Evolutionary conservation across 2,329 filamentous ascomycete species (phyloP), one percentile per base, ranked within the genome.

Genomic region (Tolypocladium album): DNA sequence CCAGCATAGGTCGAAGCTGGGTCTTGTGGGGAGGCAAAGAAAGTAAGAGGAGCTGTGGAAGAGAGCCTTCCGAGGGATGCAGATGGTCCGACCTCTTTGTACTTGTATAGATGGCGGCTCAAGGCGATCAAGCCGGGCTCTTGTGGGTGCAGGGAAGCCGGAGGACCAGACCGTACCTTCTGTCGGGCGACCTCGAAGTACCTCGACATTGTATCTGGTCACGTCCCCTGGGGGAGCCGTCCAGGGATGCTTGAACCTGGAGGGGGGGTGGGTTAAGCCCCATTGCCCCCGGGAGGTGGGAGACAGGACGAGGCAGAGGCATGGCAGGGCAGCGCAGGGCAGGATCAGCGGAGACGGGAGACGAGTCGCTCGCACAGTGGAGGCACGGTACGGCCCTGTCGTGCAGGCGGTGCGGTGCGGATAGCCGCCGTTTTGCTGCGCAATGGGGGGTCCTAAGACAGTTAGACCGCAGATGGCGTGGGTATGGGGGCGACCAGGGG

Each of bases 331-430:
- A 45, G n/a, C n/a, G 42, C 42, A 47, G n/a, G 45, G 45, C 45
- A 50, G 45, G 24, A 27, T 45, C 45, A 31, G 45, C 24, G 24
- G 24, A 50, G 24, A 52, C 47, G 47, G 47, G 47, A 52, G 47
- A 31, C 47, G 47, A 27, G n/a, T 52, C 47, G 24, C 47, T 52
- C 47, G 47, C 47, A 52, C 47, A 52, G 47, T 52, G 20, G 27
- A 17, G 3, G 27, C 47, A 52, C 47, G 47, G 47, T 52, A 52
- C 47, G 64, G 60, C 67, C 61, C 65, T 71, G 64, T 69, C 63
- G 63, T 68, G 68, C 69, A 69, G 70, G 64, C 64, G 64, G 62
- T 68, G 63, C 63, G 64, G 3, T 3, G 62, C 68, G 70, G 70
- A 67, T 67, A 68, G 69, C 69, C 67, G 62, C 64, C 63, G 61